These are phyloP conservation scores for Chlorella vulgaris DNA, from an alignment of 139 green algal species.

Conservation along the genomic window DNA sequence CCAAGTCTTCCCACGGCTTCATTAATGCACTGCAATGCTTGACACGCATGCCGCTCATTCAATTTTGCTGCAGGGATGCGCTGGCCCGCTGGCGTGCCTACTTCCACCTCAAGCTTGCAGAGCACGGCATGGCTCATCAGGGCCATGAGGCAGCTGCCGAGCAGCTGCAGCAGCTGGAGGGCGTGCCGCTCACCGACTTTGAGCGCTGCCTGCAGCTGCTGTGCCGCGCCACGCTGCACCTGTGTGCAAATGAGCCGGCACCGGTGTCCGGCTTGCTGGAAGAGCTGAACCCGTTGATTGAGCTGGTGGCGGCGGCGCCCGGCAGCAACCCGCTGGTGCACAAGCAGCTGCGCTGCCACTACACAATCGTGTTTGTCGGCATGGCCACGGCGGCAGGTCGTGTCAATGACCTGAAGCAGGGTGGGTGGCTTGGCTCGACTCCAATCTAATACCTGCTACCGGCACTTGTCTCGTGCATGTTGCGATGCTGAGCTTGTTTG, in stretches of 20 bases:
- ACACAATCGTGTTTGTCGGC: slow-evolving; percentile 13
- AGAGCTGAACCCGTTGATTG: background rate
- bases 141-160: background rate
- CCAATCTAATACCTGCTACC: too few relatives aligned
- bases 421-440: background rate
- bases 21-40: too few relatives aligned
- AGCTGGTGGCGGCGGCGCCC: background rate
- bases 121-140: slow-evolving; percentile 6
- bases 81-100: slow-evolving; percentile 31
- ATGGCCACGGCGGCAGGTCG: slow-evolving; percentile 8
- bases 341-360: slow-evolving; percentile 25
- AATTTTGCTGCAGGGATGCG: slow-evolving; percentile 13
- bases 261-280: background rate
- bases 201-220: slow-evolving; percentile 12
- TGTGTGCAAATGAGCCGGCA: background rate
- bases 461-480: too few relatives aligned
- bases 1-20: too few relatives aligned
- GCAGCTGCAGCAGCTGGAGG: background rate
- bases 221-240: background rate
- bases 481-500: too few relatives aligned
- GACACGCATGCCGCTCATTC: too few relatives aligned
- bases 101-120: slow-evolving; percentile 32
- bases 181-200: background rate
- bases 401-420: slow-evolving; percentile 9
- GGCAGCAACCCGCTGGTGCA: slow-evolving; percentile 9